phyloP scores from a whole-genome alignment of 2,329 filamentous ascomycete species.

The Aspergillus aculeatus region DNA sequence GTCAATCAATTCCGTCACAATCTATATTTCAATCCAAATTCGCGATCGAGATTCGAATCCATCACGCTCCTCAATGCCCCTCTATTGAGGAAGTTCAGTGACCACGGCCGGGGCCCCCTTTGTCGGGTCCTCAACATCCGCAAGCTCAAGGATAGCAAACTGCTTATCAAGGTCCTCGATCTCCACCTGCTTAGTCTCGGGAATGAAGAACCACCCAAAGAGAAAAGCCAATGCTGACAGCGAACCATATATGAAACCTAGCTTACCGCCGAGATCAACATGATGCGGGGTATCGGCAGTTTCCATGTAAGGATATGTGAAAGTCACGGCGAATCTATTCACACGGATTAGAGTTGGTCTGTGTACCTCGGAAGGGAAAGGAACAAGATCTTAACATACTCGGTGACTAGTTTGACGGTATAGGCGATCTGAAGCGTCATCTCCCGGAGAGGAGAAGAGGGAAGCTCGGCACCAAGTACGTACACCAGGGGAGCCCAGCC shows the following conservation, averaged over 20 bases:
- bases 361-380: background rate
- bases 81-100: too few relatives aligned
- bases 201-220: background rate
- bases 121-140: background rate
- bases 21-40: too few relatives aligned
- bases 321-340: conserved; percentile 1
- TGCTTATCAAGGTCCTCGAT: background rate
- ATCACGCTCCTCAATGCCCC: too few relatives aligned
- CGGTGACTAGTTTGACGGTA: background rate
- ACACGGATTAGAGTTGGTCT: background rate
- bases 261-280: background rate
- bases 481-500: background rate
- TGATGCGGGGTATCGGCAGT: background rate
- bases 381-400: background rate
- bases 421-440: conserved; percentile 2
- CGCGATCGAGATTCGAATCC: too few relatives aligned
- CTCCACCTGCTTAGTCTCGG: background rate
- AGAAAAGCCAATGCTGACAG: background rate
- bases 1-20: too few relatives aligned
- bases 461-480: background rate
- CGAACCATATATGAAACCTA: background rate
- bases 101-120: background rate
- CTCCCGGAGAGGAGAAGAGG: background rate
- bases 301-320: conserved; percentile 1
- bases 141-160: background rate